These are phyloP conservation scores for Puccinellia tenuiflora DNA, from an alignment of 176 grass and related monocot genomes.

Conservation along the genomic window DNA sequence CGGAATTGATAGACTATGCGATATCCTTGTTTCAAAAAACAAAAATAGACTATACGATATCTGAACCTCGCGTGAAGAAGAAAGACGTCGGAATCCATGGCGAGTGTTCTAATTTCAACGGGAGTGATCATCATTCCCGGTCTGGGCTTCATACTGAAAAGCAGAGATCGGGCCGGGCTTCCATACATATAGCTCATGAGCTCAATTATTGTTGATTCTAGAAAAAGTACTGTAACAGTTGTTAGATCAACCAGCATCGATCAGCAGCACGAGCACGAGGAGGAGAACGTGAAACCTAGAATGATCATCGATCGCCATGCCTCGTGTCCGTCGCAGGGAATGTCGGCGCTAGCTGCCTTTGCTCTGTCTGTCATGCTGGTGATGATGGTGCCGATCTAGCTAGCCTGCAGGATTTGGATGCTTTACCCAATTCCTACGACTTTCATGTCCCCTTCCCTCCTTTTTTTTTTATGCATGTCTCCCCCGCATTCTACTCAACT, in stretches of 20 bases:
- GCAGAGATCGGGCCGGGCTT: too few species aligned
- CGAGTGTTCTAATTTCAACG: too few species aligned
- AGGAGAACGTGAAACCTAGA: not conserved
- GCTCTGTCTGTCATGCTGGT: not conserved
- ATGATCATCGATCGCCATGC: not conserved
- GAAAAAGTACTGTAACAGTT: not conserved
- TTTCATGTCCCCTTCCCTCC: not conserved
- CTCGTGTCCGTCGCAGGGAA: not conserved
- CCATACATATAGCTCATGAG: too few species aligned
- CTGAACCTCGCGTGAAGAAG: too few species aligned
- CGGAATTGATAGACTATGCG: too few species aligned
- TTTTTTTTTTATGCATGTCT: too few species aligned
- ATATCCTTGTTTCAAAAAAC: too few species aligned
- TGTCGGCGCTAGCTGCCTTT: constrained; percentile 9
- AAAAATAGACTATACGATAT: too few species aligned
- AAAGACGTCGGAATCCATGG: too few species aligned
- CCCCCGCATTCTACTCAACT: constrained; percentile 9
- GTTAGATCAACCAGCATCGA: not conserved
- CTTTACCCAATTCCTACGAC: not conserved
- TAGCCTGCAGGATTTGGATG: not conserved
- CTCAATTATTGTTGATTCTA: not conserved
- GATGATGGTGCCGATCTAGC: not conserved
- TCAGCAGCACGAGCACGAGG: not conserved
- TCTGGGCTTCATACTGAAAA: too few species aligned
- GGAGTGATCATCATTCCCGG: too few species aligned